A percentile compares a stretch with the other conserved stretches of the same genome.
These are phyloP conservation scores for Lachancea cidri DNA, from an alignment of 805 yeast species.

Conservation along the genomic window DNA sequence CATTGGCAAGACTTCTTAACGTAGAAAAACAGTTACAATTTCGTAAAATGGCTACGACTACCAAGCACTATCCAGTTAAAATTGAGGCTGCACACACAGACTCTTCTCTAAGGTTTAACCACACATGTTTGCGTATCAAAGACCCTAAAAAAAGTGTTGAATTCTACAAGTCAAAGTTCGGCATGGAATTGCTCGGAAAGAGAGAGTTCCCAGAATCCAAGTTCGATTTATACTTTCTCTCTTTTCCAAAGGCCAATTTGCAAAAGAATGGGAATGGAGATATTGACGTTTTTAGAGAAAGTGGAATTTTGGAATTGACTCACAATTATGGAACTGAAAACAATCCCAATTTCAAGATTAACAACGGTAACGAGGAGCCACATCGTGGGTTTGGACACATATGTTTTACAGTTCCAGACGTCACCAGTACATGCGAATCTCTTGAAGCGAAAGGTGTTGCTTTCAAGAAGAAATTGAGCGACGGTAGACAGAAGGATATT, in stretches of 20 bases:
- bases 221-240: constrained; percentile 67
- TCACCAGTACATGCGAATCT: constrained; percentile 52
- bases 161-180: constrained; percentile 72
- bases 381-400: constrained; percentile 92
- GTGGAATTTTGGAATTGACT: constrained; percentile 78
- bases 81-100: constrained; percentile 23
- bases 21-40: not conserved
- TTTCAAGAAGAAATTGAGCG: constrained; percentile 78
- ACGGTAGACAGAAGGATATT: constrained; percentile 89
- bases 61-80: constrained; percentile 11
- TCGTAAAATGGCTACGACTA: constrained; percentile 16
- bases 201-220: constrained; percentile 49
- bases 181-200: constrained; percentile 55
- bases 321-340: constrained; percentile 72
- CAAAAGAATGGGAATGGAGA: constrained; percentile 40
- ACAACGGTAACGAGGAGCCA: constrained; percentile 82
- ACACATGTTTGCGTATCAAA: constrained; percentile 74
- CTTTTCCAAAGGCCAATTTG: constrained; percentile 31
- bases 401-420: constrained; percentile 80
- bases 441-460: constrained; percentile 58
- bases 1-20: not conserved
- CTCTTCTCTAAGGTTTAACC: constrained; percentile 43
- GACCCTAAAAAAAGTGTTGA: constrained; percentile 69
- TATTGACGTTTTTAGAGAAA: constrained; percentile 21
- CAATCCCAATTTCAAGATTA: constrained; percentile 50